These are phyloP conservation scores for Ephemerocybe angulata DNA, from an alignment of 768 basidiomycete species.

Conservation along the genomic window DNA sequence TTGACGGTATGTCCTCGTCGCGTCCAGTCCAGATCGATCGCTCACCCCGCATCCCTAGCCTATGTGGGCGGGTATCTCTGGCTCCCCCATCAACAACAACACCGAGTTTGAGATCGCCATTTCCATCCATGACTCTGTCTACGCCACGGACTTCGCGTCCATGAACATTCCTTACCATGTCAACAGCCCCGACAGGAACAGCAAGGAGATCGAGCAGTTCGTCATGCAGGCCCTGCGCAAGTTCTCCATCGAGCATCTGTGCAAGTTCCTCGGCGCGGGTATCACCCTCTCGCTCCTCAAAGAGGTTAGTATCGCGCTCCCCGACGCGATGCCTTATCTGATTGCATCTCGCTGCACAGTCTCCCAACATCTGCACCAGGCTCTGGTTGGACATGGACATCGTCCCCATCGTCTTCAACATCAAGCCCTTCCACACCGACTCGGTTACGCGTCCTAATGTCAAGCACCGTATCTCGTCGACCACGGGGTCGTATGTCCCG, in stretches of 20 bases:
- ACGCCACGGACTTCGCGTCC: slow-evolving; percentile 75
- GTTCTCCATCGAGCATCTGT: slow-evolving; percentile 73
- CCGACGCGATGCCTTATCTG: slow-evolving; percentile 15
- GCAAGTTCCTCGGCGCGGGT: slow-evolving; percentile 85
- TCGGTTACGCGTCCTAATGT: slow-evolving; percentile 73
- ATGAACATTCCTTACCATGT: slow-evolving; percentile 48
- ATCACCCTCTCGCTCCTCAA: slow-evolving; percentile 67
- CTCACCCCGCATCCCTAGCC: slow-evolving; percentile 44
- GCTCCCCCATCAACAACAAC: slow-evolving; percentile 54
- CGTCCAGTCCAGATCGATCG: slow-evolving; percentile 9
- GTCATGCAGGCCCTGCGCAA: slow-evolving; percentile 63
- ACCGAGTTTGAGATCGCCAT: slow-evolving; percentile 68
- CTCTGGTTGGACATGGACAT: slow-evolving; percentile 83
- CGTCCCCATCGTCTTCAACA: slow-evolving; percentile 44
- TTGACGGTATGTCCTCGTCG: slow-evolving; percentile 53
- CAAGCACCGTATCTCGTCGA: slow-evolving; percentile 80
- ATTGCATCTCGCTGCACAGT: slow-evolving; percentile 35
- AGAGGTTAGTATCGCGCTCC: slow-evolving; percentile 43
- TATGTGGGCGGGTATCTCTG: slow-evolving; percentile 85
- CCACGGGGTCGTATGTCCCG: slow-evolving; percentile 71
- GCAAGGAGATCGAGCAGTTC: slow-evolving; percentile 57
- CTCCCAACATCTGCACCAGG: slow-evolving; percentile 79
- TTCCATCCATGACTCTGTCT: slow-evolving; percentile 82
- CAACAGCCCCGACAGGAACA: slow-evolving; percentile 51
- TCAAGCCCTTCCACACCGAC: slow-evolving; percentile 60